phyloP scores from a whole-genome alignment of 371 early-diverging fungal genomes.

The Globomyces sp. region DNA sequence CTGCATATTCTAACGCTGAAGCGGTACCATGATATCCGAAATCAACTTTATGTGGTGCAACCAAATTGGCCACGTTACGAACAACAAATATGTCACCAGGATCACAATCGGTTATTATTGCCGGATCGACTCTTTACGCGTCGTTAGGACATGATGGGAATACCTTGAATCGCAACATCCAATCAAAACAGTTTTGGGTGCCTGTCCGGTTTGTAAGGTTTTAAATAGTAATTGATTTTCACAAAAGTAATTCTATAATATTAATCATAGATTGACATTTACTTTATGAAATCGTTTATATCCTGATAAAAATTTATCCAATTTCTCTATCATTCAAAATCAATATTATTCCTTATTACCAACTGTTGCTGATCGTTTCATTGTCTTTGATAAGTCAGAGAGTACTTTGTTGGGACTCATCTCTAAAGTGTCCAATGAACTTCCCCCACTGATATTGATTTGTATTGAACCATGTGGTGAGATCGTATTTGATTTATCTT shows the following conservation, averaged over 20 bases:
- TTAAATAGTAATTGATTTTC: constrained; percentile 31
- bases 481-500: no score
- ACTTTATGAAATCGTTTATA: constrained; percentile 3
- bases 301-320: constrained; percentile 3
- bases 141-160: no score
- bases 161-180: constrained; percentile 42
- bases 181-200: constrained; percentile 37
- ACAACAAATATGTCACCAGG: constrained; percentile 45
- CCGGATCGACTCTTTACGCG: constrained; percentile 35
- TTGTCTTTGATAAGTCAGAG: no score
- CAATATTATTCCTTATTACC: no score
- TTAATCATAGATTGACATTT: neutral
- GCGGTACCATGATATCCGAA: constrained; percentile 32
- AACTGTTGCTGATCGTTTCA: no score
- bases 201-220: constrained; percentile 30
- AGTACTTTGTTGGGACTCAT: no score
- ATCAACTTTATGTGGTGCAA: constrained; percentile 36
- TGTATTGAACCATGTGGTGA: no score
- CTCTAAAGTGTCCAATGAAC: no score
- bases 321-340: no score
- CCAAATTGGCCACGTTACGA: constrained; percentile 43
- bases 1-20: constrained; percentile 43
- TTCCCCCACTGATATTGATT: no score
- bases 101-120: constrained; percentile 45
- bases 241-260: constrained; percentile 25